Conservation (phyloP, 2,329 filamentous ascomycete genomes). For the Trichoderma brevicompactum region DNA sequence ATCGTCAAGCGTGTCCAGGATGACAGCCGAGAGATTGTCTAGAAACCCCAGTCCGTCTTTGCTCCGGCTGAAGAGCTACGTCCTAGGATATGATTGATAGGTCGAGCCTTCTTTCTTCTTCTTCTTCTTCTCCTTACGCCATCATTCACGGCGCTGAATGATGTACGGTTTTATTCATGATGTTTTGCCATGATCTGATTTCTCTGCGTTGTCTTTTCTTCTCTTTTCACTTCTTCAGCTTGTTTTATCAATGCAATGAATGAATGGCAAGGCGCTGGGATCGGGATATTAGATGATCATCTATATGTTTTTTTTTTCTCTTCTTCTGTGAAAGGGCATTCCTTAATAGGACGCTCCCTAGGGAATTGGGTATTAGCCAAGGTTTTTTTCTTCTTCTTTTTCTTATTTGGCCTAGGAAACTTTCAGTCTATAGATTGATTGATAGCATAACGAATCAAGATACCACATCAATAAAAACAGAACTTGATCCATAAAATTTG, state of each 20-base stretch:
- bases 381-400: not conserved
- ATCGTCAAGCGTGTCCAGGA: conserved; percentile 84
- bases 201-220: conserved; percentile 9
- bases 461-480: conserved; percentile 22
- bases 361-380: not conserved
- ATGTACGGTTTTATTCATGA: not conserved
- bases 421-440: conserved; percentile 28
- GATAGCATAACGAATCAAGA: conserved; percentile 24
- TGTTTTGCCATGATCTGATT: not conserved
- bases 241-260: conserved; percentile 21
- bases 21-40: conserved; percentile 55
- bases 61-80: not conserved
- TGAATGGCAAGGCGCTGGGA: conserved; percentile 32
- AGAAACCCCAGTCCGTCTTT: not conserved
- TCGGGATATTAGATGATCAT: conserved; percentile 23
- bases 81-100: conserved; percentile 18
- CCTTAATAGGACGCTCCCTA: not conserved
- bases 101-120: not conserved
- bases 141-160: conserved; percentile 24
- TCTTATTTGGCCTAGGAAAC: not conserved
- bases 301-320: not conserved
- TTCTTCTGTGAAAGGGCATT: not conserved
- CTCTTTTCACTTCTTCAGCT: conserved; percentile 17
- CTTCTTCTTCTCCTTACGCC: not conserved
- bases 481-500: not conserved